Conservation (phyloP, 2,329 filamentous ascomycete species). For the Metarhizium guizhouense region DNA sequence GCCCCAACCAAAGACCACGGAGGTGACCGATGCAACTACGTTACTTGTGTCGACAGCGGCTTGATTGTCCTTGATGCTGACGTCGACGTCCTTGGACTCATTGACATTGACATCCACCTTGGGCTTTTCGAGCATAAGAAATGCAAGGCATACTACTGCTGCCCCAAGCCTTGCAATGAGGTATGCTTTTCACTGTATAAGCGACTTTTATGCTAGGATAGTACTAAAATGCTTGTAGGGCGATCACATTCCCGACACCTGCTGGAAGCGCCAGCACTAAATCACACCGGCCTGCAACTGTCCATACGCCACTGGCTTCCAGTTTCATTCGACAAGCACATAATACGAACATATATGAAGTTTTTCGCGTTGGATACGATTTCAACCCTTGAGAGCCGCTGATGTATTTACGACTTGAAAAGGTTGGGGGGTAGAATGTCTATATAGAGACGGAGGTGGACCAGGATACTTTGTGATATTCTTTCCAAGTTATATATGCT, state of each 20-base stretch:
- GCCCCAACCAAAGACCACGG: background rate
- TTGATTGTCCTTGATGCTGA: background rate
- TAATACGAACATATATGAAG: background rate
- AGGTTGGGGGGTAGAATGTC: no score
- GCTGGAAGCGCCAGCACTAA: background rate
- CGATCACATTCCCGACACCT: background rate
- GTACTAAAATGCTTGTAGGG: background rate
- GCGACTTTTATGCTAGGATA: background rate
- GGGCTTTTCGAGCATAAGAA: background rate
- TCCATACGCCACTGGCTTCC: background rate
- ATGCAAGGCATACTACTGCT: slow-evolving; percentile 4
- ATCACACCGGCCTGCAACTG: background rate
- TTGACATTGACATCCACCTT: background rate
- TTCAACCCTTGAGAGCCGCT: no score
- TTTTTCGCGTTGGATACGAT: no score
- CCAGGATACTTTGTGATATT: no score
- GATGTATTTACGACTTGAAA: no score
- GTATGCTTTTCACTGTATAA: background rate
- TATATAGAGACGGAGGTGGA: no score
- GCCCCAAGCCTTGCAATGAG: background rate
- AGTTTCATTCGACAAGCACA: background rate
- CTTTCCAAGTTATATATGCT: no score
- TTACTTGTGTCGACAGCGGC: background rate
- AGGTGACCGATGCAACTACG: background rate
- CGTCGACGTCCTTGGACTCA: background rate